Evolutionary conservation across 2,329 filamentous ascomycete species (phyloP).

Genomic region (Aulographum hederae): DNA sequence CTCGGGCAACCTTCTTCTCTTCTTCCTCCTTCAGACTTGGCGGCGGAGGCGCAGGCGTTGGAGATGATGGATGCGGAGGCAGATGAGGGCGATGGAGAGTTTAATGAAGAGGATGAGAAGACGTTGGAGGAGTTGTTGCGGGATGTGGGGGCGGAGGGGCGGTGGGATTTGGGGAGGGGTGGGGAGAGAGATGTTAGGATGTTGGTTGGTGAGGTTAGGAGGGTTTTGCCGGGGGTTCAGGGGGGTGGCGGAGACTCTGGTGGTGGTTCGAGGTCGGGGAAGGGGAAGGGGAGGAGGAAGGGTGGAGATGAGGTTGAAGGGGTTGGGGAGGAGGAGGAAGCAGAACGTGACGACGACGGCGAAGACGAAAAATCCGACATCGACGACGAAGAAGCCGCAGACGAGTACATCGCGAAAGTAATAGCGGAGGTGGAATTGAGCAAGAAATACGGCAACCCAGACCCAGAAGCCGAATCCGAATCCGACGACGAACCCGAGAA

Average conservation of each 20-base stretch:
- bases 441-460: too few relatives aligned
- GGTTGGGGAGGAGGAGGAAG: conserved; percentile 2
- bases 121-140: conserved; percentile 27
- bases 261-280: conserved; percentile 3
- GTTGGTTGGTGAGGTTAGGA: conserved; percentile 22
- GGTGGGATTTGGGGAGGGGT: conserved; percentile 20
- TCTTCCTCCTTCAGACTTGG: not conserved
- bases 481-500: not conserved
- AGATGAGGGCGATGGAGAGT: conserved; percentile 10
- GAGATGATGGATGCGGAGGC: not conserved
- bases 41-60: not conserved
- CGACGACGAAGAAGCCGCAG: conserved; percentile 20
- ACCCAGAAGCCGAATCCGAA: conserved; percentile 13
- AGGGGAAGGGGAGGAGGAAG: conserved; percentile 8
- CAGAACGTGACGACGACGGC: conserved; percentile 2
- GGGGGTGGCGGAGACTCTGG: conserved; percentile 7
- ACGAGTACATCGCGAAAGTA: conserved; percentile 26
- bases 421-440: conserved; percentile 27
- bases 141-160: conserved; percentile 20
- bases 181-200: conserved; percentile 22
- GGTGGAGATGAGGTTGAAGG: conserved; percentile 1
- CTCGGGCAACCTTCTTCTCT: not conserved
- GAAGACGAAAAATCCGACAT: conserved; percentile 9
- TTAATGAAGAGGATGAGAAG: conserved; percentile 22
- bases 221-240: conserved; percentile 17